A percentile compares a stretch with the other conserved stretches of the same genome.
Evolutionary conservation across 139 green algal genomes (phyloP).

Genomic region (Chlamydomonas sphaeroides): DNA sequence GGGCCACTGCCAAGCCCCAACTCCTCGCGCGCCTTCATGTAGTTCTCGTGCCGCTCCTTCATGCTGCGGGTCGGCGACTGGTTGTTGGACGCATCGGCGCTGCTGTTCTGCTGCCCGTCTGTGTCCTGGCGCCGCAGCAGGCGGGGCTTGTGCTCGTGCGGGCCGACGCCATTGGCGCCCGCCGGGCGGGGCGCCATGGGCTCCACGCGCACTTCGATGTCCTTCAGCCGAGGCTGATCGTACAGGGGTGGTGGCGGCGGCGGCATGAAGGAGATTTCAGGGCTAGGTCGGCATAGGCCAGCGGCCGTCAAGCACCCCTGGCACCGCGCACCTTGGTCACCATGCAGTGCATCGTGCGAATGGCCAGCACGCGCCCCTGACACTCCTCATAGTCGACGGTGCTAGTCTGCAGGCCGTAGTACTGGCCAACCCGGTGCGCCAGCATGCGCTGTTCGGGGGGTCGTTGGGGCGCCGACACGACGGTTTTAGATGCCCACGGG

Average conservation of each 20-base stretch:
- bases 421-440: conserved; percentile 63
- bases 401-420: conserved; percentile 60
- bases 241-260: too few relatives aligned
- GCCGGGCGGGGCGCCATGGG: not conserved
- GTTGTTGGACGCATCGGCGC: conserved; percentile 9
- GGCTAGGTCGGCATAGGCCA: too few relatives aligned
- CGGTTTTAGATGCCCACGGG: too few relatives aligned
- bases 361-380: conserved; percentile 49
- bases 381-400: conserved; percentile 57
- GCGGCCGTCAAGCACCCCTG: too few relatives aligned
- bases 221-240: not conserved
- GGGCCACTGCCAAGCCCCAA: conserved; percentile 1
- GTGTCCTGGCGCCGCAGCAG: conserved; percentile 22
- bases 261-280: too few relatives aligned
- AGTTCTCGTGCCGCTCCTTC: conserved; percentile 47
- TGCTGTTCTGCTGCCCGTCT: conserved; percentile 2
- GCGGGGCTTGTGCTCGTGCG: conserved; percentile 10
- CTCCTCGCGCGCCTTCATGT: conserved; percentile 37
- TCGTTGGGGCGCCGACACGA: too few relatives aligned
- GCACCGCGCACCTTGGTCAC: conserved; percentile 14
- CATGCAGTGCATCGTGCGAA: conserved; percentile 24
- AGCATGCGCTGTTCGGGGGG: conserved; percentile 56
- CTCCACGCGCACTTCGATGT: conserved; percentile 25
- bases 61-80: conserved; percentile 6
- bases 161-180: not conserved